These are phyloP conservation scores for Sarocladium brachiariae DNA, from an alignment of 2,329 filamentous ascomycete genomes.

Conservation along the genomic window DNA sequence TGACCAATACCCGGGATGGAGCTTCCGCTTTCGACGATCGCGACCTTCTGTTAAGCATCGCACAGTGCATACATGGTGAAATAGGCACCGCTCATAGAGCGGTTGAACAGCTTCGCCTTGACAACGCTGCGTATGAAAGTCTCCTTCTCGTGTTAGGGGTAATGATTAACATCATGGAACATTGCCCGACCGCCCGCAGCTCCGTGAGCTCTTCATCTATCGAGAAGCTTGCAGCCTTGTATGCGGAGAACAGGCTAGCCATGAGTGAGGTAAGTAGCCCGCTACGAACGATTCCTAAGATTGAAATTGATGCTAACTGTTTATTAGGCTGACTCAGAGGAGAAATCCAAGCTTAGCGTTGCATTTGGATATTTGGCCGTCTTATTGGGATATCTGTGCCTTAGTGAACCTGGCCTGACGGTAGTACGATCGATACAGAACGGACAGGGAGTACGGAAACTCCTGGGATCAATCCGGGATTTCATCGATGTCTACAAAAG, in stretches of 20 bases:
- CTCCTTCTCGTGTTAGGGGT: constrained; percentile 74
- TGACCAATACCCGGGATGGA: constrained; percentile 75
- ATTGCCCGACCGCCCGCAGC: constrained; percentile 56
- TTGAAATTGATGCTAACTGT: constrained; percentile 13
- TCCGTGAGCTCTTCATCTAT: constrained; percentile 36
- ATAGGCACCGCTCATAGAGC: constrained; percentile 42
- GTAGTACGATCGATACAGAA: constrained; percentile 35
- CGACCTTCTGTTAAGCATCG: constrained; percentile 43
- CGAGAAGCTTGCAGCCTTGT: constrained; percentile 55
- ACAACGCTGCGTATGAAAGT: constrained; percentile 53
- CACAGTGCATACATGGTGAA: constrained; percentile 42
- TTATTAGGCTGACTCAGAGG: constrained; percentile 57
- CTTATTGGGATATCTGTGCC: constrained; percentile 72
- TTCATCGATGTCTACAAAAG: constrained; percentile 46
- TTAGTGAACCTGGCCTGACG: constrained; percentile 40
- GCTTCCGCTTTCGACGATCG: constrained; percentile 63
- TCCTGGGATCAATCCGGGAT: constrained; percentile 47
- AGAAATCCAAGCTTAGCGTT: constrained; percentile 74
- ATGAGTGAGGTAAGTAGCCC: constrained; percentile 58
- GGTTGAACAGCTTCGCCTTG: constrained; percentile 41
- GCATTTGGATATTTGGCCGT: constrained; percentile 82
- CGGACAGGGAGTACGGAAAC: constrained; percentile 35
- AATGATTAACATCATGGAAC: constrained; percentile 82
- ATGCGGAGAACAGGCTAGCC: constrained; percentile 58
- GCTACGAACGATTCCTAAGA: not conserved